phyloP scores from a whole-genome alignment of 495 filamentous ascomycete species.

The Parathielavia hyrcaniae region DNA sequence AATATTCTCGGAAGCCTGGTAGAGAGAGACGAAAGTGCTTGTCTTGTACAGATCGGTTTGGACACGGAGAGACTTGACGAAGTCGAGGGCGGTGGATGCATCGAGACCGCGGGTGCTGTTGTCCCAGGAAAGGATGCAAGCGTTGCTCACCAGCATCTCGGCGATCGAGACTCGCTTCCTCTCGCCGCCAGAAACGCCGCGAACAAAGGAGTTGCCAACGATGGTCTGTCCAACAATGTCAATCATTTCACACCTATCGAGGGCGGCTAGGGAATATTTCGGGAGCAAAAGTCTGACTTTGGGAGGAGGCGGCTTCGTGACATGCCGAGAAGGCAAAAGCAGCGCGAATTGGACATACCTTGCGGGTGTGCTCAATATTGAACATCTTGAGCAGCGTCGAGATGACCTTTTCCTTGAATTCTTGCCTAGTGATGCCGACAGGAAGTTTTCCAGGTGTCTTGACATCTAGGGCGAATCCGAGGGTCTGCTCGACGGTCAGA shows the following conservation, averaged over 20 bases:
- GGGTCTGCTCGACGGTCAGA: conserved; percentile 75
- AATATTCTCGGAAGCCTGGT: conserved; percentile 79
- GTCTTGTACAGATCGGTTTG: conserved; percentile 74
- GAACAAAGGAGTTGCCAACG: conserved; percentile 72
- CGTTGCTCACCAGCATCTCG: conserved; percentile 65
- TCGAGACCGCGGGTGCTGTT: conserved; percentile 81
- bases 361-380: conserved; percentile 75
- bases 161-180: conserved; percentile 72
- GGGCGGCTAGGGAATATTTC: too few species aligned
- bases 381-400: conserved; percentile 75
- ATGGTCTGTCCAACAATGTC: conserved; percentile 44
- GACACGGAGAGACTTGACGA: conserved; percentile 63
- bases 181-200: conserved; percentile 83
- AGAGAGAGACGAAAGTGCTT: conserved; percentile 73
- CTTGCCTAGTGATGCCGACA: conserved; percentile 54
- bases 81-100: conserved; percentile 72
- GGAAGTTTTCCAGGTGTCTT: conserved; percentile 71
- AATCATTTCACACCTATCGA: too few species aligned
- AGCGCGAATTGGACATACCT: conserved; percentile 22
- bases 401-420: conserved; percentile 66
- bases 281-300: too few species aligned
- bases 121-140: conserved; percentile 71
- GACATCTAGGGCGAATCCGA: conserved; percentile 75
- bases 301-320: too few species aligned
- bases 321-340: too few species aligned